A percentile compares a stretch with the other conserved stretches of the same genome.
phyloP scores from a whole-genome alignment of 1,139 yeast genomes.

The Diutina rugosa region DNA sequence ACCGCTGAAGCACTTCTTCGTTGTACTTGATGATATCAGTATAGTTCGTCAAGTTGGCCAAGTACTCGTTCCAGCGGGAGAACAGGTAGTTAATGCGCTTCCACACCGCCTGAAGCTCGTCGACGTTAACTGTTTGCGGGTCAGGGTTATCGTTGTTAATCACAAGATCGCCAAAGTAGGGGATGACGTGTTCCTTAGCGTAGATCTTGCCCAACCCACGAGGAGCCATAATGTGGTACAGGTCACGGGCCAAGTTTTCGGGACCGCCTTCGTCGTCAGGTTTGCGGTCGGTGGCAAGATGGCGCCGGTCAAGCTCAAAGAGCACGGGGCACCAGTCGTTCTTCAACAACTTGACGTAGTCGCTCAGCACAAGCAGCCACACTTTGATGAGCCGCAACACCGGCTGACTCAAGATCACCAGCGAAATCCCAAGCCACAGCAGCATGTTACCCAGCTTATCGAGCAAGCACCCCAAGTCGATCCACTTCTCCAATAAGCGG shows the following conservation, averaged over 20 bases:
- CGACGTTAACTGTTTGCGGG: slow-evolving; percentile 17
- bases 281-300: slow-evolving; percentile 25
- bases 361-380: slow-evolving; percentile 64
- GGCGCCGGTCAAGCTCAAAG: slow-evolving; percentile 74
- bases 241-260: slow-evolving; percentile 17
- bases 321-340: slow-evolving; percentile 93
- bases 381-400: slow-evolving; percentile 58
- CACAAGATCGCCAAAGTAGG: slow-evolving; percentile 77
- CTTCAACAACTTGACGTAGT: slow-evolving; percentile 47
- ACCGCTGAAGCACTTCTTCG: slow-evolving; percentile 29
- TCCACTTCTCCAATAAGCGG: slow-evolving; percentile 67
- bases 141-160: slow-evolving; percentile 15
- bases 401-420: slow-evolving; percentile 74
- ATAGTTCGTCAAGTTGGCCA: slow-evolving; percentile 25
- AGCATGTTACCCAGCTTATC: slow-evolving; percentile 88
- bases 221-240: slow-evolving; percentile 75
- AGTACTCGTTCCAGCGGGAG: slow-evolving; percentile 69
- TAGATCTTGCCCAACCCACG: slow-evolving; percentile 74
- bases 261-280: slow-evolving; percentile 10
- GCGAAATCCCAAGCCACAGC: slow-evolving; percentile 87
- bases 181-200: slow-evolving; percentile 69
- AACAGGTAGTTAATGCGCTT: slow-evolving; percentile 64
- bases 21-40: slow-evolving; percentile 28
- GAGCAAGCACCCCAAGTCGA: slow-evolving; percentile 64
- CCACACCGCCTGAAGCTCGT: slow-evolving; percentile 53